Evolutionary conservation across 176 grass and related monocot genomes (phyloP), one percentile per base, ranked within the genome.

Genomic region (Carex pumila): DNA sequence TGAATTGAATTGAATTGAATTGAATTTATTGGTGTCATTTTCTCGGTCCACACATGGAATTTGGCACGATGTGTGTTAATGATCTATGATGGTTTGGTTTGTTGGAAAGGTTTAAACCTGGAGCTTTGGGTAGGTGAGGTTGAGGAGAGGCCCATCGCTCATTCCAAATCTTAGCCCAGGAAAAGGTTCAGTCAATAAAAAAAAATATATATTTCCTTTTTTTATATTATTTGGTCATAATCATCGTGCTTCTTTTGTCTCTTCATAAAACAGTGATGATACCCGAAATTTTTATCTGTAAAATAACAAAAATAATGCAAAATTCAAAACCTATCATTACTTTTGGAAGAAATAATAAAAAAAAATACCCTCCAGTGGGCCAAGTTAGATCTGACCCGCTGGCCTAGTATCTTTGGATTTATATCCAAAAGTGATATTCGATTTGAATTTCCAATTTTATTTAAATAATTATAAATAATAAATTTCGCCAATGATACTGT

Each of bases 1-100:
- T 76, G 13, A 77, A 77, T 77, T 76, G 13, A 77, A 31, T 76
- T 76, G 13, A 77, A 77, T 77, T 76, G 13, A 77, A 31, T 76
- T 76, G 13, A 77, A 77, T 77, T 55, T 56, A 32, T 77, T 55
- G 49, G 72, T 56, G 72, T 54, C 47, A 50, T 10, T 30, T 77
- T 55, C 12, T 77, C 25, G 43, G 49, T 31, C 72, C 72, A 21
- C 22, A 54, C 72, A 77, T 12, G 72, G 49, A 77, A 15, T 77
- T 77, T 77, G 73, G 50, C 73, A 57, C 22, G 12, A 50, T 32
- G 22, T 56, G 21, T 78, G n/a, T 78, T 55, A 78, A 78, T 78
- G 50, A 57, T 36, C 3, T 52, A 13, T 57, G 71, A 78, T 78
- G 5, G 25, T 78, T 69, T 71, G 68, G 68, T 71, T 77, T 56